A percentile compares a stretch with the other conserved stretches of the same genome.
These are phyloP conservation scores for Eimeria maxima DNA, from an alignment of 169 alveolate species.

Conservation along the genomic window DNA sequence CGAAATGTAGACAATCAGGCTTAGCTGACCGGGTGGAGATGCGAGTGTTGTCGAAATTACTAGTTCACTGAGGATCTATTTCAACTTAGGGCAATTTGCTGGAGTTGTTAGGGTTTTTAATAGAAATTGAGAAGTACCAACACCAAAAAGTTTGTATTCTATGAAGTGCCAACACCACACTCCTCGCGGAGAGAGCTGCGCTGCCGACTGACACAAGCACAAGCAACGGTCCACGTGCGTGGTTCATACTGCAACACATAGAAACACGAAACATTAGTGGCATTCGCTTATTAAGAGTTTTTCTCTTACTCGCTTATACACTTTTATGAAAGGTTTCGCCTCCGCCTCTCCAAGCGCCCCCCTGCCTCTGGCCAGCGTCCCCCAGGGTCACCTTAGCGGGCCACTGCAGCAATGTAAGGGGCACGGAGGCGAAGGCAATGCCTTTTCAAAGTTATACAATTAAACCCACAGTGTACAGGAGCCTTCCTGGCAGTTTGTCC, in stretches of 20 bases:
- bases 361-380: neutral
- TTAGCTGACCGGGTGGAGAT: neutral
- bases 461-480: neutral
- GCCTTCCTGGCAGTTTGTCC: neutral
- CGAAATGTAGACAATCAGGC: neutral
- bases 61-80: neutral
- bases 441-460: neutral
- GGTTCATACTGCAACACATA: neutral
- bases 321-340: neutral
- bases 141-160: neutral
- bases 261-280: neutral
- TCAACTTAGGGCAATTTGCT: neutral
- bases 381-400: neutral
- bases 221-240: neutral
- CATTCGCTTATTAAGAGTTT: neutral
- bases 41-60: neutral
- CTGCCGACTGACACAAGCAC: conserved; percentile 27
- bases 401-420: neutral
- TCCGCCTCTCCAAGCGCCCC: neutral
- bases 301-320: neutral
- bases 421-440: neutral
- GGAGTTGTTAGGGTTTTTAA: neutral
- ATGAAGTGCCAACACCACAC: neutral
- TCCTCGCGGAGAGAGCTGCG: conserved; percentile 10
- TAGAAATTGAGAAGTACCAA: neutral